Conservation (phyloP, 305 asterid genomes). For the Solanum aculeatissimum region DNA sequence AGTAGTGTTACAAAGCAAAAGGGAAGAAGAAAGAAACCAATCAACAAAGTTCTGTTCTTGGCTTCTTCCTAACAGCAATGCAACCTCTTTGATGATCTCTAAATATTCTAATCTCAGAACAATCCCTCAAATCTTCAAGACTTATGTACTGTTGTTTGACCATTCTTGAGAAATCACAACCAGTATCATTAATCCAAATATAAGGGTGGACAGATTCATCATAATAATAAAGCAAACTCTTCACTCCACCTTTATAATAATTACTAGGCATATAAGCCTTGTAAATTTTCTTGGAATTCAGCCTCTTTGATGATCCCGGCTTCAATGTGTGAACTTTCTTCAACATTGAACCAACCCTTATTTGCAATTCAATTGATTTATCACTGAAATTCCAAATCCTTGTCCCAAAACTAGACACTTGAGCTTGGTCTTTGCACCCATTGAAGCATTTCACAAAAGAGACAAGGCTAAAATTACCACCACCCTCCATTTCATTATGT, state of each 20-base stretch:
- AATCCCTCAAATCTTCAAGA: conserved; percentile 74
- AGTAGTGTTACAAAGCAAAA: background rate
- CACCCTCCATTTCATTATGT: conserved; percentile 8
- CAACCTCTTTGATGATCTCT: conserved; percentile 76
- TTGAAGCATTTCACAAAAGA: conserved; percentile 56
- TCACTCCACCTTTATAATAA: conserved; percentile 27
- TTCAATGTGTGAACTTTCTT: conserved; percentile 63
- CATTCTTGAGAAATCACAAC: conserved; percentile 68
- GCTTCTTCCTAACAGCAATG: conserved; percentile 57
- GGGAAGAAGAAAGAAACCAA: background rate
- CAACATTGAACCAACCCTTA: conserved; percentile 68
- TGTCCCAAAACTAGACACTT: conserved; percentile 58
- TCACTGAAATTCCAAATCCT: conserved; percentile 74
- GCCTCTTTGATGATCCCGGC: conserved; percentile 69
- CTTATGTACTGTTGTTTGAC: conserved; percentile 84
- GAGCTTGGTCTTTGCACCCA: conserved; percentile 52
- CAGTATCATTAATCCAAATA: conserved; percentile 71
- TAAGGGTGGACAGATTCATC: conserved; percentile 90
- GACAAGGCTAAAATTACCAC: conserved; percentile 20
- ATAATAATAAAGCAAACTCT: conserved; percentile 59
- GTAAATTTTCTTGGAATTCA: conserved; percentile 69
- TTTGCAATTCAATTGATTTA: conserved; percentile 54
- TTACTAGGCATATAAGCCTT: conserved; percentile 61
- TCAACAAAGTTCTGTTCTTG: conserved; percentile 61
- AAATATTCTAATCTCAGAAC: conserved; percentile 57